A percentile compares a stretch with the other conserved stretches of the same genome.
These are phyloP conservation scores for Fusarium sp. DNA, from an alignment of 2,329 filamentous ascomycete species.

Conservation along the genomic window DNA sequence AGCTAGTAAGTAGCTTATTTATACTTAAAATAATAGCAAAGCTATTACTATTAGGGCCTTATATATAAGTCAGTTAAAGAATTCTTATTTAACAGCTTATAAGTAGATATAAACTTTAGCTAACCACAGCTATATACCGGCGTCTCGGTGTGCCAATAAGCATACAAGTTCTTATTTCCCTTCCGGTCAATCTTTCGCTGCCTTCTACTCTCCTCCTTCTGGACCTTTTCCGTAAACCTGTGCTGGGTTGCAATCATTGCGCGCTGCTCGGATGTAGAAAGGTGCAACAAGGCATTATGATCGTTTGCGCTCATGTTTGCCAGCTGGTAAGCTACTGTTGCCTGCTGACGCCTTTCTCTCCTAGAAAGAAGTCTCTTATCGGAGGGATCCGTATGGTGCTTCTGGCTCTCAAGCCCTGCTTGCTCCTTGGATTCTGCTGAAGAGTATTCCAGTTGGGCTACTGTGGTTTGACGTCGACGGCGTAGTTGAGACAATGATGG, in stretches of 20 bases:
- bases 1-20: too few species aligned
- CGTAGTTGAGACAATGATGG: accelerated
- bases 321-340: slow-evolving; percentile 1
- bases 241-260: slow-evolving; percentile 7
- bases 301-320: slow-evolving; percentile 8
- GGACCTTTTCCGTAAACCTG: slow-evolving; percentile 8
- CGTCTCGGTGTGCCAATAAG: slow-evolving; percentile 28
- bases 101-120: too few species aligned
- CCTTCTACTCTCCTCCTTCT: slow-evolving; percentile 20
- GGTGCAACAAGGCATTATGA: slow-evolving; percentile 11
- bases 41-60: too few species aligned
- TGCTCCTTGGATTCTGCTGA: not conserved
- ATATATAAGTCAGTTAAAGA: too few species aligned
- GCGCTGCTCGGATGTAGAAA: slow-evolving; percentile 14
- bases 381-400: accelerated
- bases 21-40: too few species aligned
- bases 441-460: not conserved
- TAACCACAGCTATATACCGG: slow-evolving; percentile 25
- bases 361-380: not conserved
- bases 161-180: slow-evolving; percentile 24
- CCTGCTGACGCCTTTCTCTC: slow-evolving; percentile 4
- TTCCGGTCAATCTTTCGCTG: slow-evolving; percentile 22
- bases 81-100: too few species aligned
- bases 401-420: accelerated
- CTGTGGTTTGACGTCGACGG: accelerated